Conservation (phyloP, 257 asterid species). For the Nicotiana obtusifolia region DNA sequence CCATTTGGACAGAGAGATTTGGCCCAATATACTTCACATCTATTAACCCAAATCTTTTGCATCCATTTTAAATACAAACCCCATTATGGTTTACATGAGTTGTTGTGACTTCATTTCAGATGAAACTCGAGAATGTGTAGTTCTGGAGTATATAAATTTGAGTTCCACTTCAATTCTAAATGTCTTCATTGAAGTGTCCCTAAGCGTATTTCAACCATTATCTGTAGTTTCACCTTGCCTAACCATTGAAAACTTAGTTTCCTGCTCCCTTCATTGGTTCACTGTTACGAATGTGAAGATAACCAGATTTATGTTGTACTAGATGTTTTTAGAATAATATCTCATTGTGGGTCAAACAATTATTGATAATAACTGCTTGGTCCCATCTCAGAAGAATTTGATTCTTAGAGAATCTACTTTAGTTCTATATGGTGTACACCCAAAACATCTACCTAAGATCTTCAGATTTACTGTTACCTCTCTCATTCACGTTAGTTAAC, state of each 20-base stretch:
- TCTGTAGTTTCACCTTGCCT: background rate
- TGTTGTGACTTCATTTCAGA: background rate
- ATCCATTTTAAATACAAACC: background rate
- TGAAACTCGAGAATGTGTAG: background rate
- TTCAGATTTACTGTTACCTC: background rate
- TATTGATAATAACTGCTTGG: background rate
- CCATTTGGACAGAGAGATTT: background rate
- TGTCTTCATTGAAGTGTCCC: background rate
- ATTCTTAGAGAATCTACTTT: background rate
- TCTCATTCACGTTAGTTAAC: background rate
- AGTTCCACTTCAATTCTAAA: background rate
- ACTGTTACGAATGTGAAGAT: background rate
- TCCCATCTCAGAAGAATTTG: background rate
- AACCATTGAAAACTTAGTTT: conserved; percentile 1
- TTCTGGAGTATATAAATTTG: background rate
- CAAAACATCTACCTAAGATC: background rate
- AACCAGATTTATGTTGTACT: background rate
- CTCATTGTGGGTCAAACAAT: background rate
- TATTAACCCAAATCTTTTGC: background rate
- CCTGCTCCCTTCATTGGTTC: background rate
- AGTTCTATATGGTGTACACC: background rate
- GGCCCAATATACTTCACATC: background rate
- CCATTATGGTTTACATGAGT: background rate
- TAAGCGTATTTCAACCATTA: background rate
- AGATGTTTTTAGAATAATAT: background rate